These are phyloP conservation scores for Saturnispora serradocipensis DNA, from an alignment of 805 yeast species.

Conservation along the genomic window DNA sequence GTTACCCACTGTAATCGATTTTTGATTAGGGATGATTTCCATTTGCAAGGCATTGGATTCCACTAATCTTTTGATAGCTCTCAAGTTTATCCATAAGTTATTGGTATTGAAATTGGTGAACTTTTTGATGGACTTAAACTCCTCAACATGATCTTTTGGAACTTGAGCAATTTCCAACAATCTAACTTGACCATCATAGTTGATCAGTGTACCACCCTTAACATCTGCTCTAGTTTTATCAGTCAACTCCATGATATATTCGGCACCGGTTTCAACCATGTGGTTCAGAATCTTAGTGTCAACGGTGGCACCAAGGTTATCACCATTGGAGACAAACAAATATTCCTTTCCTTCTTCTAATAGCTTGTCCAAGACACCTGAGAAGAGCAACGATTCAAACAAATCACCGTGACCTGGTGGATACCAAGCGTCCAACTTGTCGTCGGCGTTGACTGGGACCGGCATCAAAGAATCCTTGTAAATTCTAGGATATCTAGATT, in stretches of 20 bases:
- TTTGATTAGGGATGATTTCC: conserved; percentile 94
- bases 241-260: conserved; percentile 96
- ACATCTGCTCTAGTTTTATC: conserved; percentile 99
- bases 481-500: conserved; percentile 95
- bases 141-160: conserved; percentile 97
- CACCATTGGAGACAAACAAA: conserved; percentile 94
- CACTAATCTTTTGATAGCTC: conserved; percentile 86
- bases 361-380: conserved; percentile 87
- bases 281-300: conserved; percentile 84
- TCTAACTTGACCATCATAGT: conserved; percentile 90
- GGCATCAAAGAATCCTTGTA: conserved; percentile 93
- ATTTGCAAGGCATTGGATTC: conserved; percentile 73
- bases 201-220: conserved; percentile 97
- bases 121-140: conserved; percentile 94
- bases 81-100: conserved; percentile 93
- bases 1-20: conserved; percentile 70
- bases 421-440: conserved; percentile 83
- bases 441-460: conserved; percentile 71
- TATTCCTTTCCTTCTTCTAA: conserved; percentile 91
- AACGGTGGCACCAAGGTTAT: conserved; percentile 97
- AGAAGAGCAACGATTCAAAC: conserved; percentile 78
- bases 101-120: conserved; percentile 97
- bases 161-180: conserved; percentile 96
- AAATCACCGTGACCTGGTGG: conserved; percentile 99
- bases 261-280: conserved; percentile 85